A percentile compares a stretch with the other conserved stretches of the same genome.
These are phyloP conservation scores for Moniliella sp. DNA, from an alignment of 1,284 basidiomycete genomes.

Conservation along the genomic window DNA sequence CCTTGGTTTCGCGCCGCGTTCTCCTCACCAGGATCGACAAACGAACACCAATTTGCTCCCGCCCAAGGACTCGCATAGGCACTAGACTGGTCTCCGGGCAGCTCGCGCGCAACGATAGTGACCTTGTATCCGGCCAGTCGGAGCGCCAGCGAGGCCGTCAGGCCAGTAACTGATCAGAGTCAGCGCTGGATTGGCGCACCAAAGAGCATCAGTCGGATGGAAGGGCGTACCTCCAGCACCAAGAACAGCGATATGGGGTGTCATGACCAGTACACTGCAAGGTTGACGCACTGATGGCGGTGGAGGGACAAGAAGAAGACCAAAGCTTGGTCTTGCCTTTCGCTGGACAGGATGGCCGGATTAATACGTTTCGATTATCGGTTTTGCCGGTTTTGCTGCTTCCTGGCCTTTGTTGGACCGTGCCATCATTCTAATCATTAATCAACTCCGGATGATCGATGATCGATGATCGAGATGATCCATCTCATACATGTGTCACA, in stretches of 20 bases:
- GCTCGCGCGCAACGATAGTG: conserved; percentile 46
- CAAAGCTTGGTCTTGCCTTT: too few species aligned
- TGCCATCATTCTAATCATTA: too few species aligned
- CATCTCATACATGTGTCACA: too few species aligned
- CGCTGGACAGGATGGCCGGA: too few species aligned
- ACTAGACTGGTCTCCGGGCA: conserved; percentile 46
- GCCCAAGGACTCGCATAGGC: conserved; percentile 52
- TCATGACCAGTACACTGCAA: background rate
- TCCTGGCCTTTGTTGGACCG: too few species aligned
- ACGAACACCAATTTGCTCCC: conserved; percentile 49
- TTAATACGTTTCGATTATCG: too few species aligned
- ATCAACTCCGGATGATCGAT: too few species aligned
- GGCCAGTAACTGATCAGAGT: conserved; percentile 35
- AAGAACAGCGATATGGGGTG: background rate
- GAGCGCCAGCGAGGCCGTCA: conserved; percentile 36
- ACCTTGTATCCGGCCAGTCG: conserved; percentile 38
- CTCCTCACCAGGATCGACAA: conserved; percentile 2
- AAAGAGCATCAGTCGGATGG: background rate
- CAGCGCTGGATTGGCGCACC: background rate
- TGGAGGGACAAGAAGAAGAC: too few species aligned
- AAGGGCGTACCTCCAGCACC: background rate
- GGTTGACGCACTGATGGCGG: too few species aligned
- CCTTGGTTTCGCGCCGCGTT: too few species aligned
- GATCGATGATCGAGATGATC: too few species aligned
- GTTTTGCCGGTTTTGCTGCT: background rate